Evolutionary conservation across 2,329 filamentous ascomycete species (phyloP).

Genomic region (Clarireedia sp.): DNA sequence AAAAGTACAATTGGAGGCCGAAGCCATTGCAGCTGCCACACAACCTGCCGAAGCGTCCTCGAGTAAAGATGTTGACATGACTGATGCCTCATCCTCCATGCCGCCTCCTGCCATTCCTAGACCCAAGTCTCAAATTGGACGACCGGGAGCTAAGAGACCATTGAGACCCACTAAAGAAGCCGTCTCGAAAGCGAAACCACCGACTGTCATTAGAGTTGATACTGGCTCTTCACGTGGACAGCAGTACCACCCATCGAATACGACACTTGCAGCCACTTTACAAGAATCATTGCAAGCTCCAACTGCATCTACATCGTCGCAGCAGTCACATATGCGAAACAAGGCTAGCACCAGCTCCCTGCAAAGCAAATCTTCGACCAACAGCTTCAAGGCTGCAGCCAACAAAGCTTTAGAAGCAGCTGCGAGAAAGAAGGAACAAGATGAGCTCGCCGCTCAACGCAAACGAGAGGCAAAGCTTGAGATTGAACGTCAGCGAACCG

Average conservation of each 20-base stretch:
- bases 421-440: constrained; percentile 75
- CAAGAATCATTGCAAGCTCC: constrained; percentile 46
- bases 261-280: constrained; percentile 47
- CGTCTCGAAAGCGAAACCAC: constrained; percentile 51
- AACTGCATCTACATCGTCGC: constrained; percentile 38
- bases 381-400: constrained; percentile 58
- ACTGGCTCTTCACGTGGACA: constrained; percentile 57
- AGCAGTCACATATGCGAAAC: constrained; percentile 40
- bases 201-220: constrained; percentile 65
- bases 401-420: constrained; percentile 67
- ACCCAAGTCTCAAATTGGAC: constrained; percentile 40
- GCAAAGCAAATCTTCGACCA: constrained; percentile 34
- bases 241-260: constrained; percentile 52
- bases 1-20: constrained; percentile 31
- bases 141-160: constrained; percentile 48
- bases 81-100: constrained; percentile 45
- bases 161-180: constrained; percentile 55
- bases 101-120: constrained; percentile 54
- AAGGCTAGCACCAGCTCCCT: constrained; percentile 51
- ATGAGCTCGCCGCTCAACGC: constrained; percentile 70
- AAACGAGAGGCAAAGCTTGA: constrained; percentile 78
- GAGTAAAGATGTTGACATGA: constrained; percentile 46
- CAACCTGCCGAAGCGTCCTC: constrained; percentile 31
- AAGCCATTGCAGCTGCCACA: constrained; percentile 27
- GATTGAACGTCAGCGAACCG: constrained; percentile 66